phyloP scores from a whole-genome alignment of 2,329 filamentous ascomycete genomes.

The Coniochaeta sp. region DNA sequence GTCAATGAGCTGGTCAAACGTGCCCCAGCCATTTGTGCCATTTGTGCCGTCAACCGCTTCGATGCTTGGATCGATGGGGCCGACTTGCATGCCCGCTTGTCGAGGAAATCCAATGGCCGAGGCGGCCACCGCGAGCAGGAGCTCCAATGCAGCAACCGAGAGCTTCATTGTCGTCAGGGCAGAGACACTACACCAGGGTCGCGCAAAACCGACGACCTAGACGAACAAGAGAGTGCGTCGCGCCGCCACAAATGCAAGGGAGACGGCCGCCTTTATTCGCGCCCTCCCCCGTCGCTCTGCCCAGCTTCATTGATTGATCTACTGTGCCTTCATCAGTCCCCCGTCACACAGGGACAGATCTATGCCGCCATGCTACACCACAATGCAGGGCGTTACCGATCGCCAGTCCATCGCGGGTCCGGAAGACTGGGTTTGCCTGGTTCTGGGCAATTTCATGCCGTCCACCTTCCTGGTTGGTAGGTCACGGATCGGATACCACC shows the following conservation, averaged over 20 bases:
- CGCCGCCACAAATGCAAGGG: background rate
- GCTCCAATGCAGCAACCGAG: background rate
- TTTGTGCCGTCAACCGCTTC: background rate
- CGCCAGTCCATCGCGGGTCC: background rate
- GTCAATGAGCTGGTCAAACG: conserved; percentile 27
- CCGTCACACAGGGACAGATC: background rate
- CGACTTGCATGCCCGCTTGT: conserved; percentile 2
- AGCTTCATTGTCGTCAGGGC: background rate
- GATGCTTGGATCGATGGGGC: conserved; percentile 1
- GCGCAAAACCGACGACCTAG: background rate
- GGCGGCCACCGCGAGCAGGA: background rate
- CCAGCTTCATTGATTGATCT: background rate
- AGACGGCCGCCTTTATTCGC: background rate
- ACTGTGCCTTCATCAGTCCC: background rate
- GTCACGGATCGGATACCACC: background rate
- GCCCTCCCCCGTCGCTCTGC: background rate
- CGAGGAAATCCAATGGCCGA: background rate
- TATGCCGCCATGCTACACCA: background rate
- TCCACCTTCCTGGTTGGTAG: background rate
- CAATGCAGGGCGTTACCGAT: background rate
- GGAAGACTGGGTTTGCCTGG: background rate
- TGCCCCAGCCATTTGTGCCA: conserved; percentile 2
- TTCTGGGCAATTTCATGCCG: background rate
- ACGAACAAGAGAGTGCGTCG: background rate
- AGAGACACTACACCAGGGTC: background rate